Base-by-base conservation (phyloP, 1,139 yeast genomes). In the Diutina catenulata region DNA sequence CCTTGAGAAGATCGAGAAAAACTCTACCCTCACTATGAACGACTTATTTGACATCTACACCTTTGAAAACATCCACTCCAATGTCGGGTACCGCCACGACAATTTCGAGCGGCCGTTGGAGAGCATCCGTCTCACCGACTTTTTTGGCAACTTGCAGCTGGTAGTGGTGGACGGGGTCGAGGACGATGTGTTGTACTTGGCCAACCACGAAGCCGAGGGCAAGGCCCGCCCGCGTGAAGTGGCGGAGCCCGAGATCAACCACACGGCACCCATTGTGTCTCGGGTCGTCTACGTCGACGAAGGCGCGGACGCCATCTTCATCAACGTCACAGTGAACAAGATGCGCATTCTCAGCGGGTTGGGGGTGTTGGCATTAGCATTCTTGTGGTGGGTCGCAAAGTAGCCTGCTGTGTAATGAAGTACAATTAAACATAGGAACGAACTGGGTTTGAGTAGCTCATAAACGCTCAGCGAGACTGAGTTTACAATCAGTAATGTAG, bases 101-200 rank as follows among this genome's bases (percentile, higher is more conserved):
- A 59, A 84, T 43, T 86, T 78, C 57, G 56, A 69, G 39, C 70
- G 94, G 48, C 74, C 80, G 43, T 67, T 82, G 33, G 65, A 70
- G 8, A 75, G 81, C 29, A 94, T 87, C 3, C 63, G 76, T 41
- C 70, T 91, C 44, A 88, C 98, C 0, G 98, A 93, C 53, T 91
- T 91, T 57, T 88, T 93, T 49, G 98, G 97, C 2, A 88, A 87
- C 50, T 84, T 88, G 19, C 97, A 88, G 55, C 76, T 80, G 41
- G 84, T 84, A 2, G 71, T 82, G 5, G 70, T 83, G 26, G 93
- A 80, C 47, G 43, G 68, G 23, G 70, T 62, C 10, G 78, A 73
- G 40, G 60, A 60, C 19, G 73, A 64, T 39, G 49, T 70, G 29
- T 53, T 70, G 37, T 59, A 57, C 40, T 47, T 54, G n/a, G 49